A percentile compares a stretch with the other conserved stretches of the same genome.
Evolutionary conservation across 164 flowering plant genomes (phyloP).

Genomic region (Vitis labrusca): DNA sequence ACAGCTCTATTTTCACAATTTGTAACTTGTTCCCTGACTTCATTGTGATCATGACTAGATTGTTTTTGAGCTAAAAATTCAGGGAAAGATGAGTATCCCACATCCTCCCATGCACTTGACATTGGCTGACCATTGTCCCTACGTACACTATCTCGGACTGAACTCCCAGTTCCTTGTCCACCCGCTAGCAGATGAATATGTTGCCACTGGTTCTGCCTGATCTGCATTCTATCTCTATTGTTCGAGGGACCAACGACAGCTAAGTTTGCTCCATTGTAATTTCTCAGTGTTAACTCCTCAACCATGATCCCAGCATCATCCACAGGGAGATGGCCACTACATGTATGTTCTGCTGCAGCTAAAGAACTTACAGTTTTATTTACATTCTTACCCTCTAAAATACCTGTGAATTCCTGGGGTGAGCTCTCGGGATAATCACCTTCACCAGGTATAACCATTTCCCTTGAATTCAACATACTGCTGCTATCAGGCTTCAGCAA

Average conservation of each 20-base stretch:
- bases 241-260: constrained; percentile 45
- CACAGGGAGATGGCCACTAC: constrained; percentile 26
- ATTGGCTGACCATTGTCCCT: constrained; percentile 26
- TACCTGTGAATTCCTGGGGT: constrained; percentile 32
- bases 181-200: constrained; percentile 43
- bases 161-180: constrained; percentile 43
- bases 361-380: constrained; percentile 20
- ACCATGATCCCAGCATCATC: constrained; percentile 54
- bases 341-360: constrained; percentile 33
- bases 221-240: constrained; percentile 31
- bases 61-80: constrained; percentile 34
- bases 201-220: constrained; percentile 47
- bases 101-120: constrained; percentile 29
- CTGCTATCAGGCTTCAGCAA: constrained; percentile 24
- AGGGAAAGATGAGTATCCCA: constrained; percentile 22
- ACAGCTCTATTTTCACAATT: constrained; percentile 23
- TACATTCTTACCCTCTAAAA: constrained; percentile 39
- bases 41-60: constrained; percentile 17
- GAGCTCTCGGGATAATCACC: constrained; percentile 38
- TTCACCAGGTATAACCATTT: constrained; percentile 38
- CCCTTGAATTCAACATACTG: constrained; percentile 35
- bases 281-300: constrained; percentile 67
- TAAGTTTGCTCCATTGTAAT: constrained; percentile 36
- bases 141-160: constrained; percentile 16
- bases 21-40: constrained; percentile 17